Percentiles rank a stretch among this genome's conserved stretches.
These are phyloP conservation scores for Rhizoclosmatium globosum DNA, from an alignment of 192 early-diverging fungal genomes.

Conservation along the genomic window DNA sequence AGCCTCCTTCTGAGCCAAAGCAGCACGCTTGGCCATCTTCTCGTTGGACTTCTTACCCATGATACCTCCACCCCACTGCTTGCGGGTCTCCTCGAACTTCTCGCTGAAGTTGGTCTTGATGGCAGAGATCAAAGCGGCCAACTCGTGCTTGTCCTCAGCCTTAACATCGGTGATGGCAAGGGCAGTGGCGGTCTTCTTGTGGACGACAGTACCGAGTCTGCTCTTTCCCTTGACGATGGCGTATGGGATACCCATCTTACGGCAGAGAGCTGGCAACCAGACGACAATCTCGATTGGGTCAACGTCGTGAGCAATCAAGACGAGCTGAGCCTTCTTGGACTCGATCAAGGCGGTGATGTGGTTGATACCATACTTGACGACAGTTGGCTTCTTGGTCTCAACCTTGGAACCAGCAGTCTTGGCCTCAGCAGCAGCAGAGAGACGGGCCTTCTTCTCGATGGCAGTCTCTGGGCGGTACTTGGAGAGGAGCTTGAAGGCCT, in stretches of 20 bases:
- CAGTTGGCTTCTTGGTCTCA: slow-evolving; percentile 90
- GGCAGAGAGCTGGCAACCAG: slow-evolving; percentile 99
- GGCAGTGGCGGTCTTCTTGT: slow-evolving; percentile 99
- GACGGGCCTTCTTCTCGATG: slow-evolving; percentile 94
- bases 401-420: slow-evolving; percentile 90
- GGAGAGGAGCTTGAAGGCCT: slow-evolving; percentile 97
- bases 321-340: slow-evolving; percentile 98
- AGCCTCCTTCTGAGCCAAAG: slow-evolving; percentile 23
- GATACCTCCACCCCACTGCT: slow-evolving; percentile 98
- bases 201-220: slow-evolving; percentile 97
- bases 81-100: slow-evolving; percentile 91
- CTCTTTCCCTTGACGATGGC: slow-evolving; percentile 99
- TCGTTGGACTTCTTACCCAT: slow-evolving; percentile 63
- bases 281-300: slow-evolving; percentile 99
- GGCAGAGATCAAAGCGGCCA: slow-evolving; percentile 85
- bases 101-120: slow-evolving; percentile 97
- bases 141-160: slow-evolving; percentile 93
- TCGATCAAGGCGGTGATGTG: slow-evolving; percentile 98
- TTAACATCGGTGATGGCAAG: slow-evolving; percentile 93
- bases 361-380: slow-evolving; percentile 99
- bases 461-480: slow-evolving; percentile 99
- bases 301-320: slow-evolving; percentile 99
- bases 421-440: slow-evolving; percentile 85
- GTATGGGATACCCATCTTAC: slow-evolving; percentile 99
- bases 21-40: slow-evolving; percentile 36